Percentiles rank a stretch among this genome's conserved stretches.
phyloP scores from a whole-genome alignment of 2,329 filamentous ascomycete species.

The Septoria linicola region DNA sequence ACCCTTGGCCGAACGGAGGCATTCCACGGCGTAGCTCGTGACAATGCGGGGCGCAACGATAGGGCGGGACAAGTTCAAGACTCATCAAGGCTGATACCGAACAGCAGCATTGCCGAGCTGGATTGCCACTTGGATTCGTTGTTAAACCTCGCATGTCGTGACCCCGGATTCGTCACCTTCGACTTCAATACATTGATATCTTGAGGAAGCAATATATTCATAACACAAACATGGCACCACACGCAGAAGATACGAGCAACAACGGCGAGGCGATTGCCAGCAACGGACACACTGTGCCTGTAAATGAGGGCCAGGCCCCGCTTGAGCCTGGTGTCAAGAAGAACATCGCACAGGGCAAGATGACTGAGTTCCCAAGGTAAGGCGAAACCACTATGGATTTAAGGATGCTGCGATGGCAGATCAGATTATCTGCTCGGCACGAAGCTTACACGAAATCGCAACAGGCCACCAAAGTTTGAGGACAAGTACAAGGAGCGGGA shows the following conservation, averaged over 20 bases:
- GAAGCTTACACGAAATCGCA: neutral
- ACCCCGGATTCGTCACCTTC: neutral
- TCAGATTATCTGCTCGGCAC: neutral
- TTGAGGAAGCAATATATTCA: no score
- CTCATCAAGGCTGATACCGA: neutral
- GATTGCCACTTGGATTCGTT: neutral
- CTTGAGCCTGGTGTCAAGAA: conserved; percentile 38
- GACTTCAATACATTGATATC: no score
- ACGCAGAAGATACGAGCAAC: conserved; percentile 30
- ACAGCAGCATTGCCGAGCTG: conserved; percentile 9
- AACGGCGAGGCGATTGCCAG: conserved; percentile 16
- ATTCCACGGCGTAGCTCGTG: conserved; percentile 2
- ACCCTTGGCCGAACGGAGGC: neutral
- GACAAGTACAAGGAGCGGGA: conserved; percentile 43
- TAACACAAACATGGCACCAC: conserved; percentile 33
- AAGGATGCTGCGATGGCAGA: neutral
- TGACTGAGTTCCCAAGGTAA: conserved; percentile 33
- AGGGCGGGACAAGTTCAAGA: conserved; percentile 6
- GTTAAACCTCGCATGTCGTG: neutral
- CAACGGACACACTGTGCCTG: conserved; percentile 32
- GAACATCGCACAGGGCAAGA: conserved; percentile 34
- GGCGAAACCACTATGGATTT: no score
- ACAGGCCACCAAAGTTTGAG: conserved; percentile 37
- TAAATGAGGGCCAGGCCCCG: conserved; percentile 34
- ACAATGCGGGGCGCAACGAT: conserved; percentile 12